Base-by-base conservation (phyloP, 345 rosid species). In the Raphanus sativus region DNA sequence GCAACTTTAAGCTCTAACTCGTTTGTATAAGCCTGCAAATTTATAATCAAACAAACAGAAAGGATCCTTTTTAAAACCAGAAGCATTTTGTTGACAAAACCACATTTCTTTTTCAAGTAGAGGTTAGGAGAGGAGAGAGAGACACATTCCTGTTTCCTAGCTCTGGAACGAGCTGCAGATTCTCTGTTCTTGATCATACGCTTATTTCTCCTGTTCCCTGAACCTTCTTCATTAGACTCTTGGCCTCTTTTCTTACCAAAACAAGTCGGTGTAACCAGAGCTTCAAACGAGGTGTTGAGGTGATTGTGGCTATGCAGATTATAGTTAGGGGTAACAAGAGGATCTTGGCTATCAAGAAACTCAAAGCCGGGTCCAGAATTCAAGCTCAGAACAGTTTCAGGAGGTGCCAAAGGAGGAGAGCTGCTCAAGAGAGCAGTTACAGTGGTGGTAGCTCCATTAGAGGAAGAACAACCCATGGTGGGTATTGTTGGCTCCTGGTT, bases 81-180 rank as follows among this genome's bases (percentile, higher is more conserved):
- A 59, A 45, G 28, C 63, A 17, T 55, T 62, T 54, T 52, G 17
- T 54, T 45, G 71, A 63, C n/a, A 54, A 66, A 38, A 45, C 6
- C 11, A 16, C 40, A 63, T 55, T 56, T 55, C 15, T n/a, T 62
- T 48, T 52, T 75, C 7, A 52, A 40, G 34, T 79, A 67, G 24
- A 67, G 24, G 38, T 26, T n/a, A 64, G 60, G 66, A 67, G 48
- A 60, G 64, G 55, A 17, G 54, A 9, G 55, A 17, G 40, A 76
- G 73, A 8, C 45, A 62, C 67, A 64, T 85, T 82, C 97, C 93
- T 87, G 90, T 79, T 87, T 91, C 79, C 93, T 88, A 36, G 93
- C 93, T 80, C 98, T 84, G 3, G 98, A 93, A 34, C 97, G 86
- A 54, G 98, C 90, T 0, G 98, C 98, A 7, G 98, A 93, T 66